phyloP scores from a whole-genome alignment of 1,284 basidiomycete genomes.

The Rhizopogon parksii region DNA sequence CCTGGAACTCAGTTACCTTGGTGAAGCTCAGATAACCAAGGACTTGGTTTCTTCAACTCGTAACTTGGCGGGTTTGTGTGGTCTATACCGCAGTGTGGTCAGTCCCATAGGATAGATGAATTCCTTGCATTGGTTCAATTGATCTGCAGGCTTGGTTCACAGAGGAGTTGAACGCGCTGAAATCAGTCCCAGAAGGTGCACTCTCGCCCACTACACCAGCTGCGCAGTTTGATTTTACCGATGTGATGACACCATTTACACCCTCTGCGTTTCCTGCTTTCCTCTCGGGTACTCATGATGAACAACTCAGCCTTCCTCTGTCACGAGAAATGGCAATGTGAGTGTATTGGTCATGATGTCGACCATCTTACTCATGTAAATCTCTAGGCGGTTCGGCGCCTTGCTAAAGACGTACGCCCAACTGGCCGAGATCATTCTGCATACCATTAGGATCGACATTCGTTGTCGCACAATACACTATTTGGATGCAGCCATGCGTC shows the following conservation, averaged over 20 bases:
- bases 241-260: conserved; percentile 44
- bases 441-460: conserved; percentile 86
- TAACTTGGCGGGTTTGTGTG: conserved; percentile 72
- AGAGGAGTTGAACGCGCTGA: conserved; percentile 58
- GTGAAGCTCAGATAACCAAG: conserved; percentile 44
- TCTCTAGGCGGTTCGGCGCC: conserved; percentile 77
- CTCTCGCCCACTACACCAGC: conserved; percentile 44
- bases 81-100: conserved; percentile 83
- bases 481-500: conserved; percentile 70
- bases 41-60: conserved; percentile 74
- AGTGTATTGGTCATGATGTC: conserved; percentile 26
- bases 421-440: conserved; percentile 79
- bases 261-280: conserved; percentile 36
- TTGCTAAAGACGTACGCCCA: conserved; percentile 87
- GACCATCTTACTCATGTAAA: not conserved
- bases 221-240: conserved; percentile 41
- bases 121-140: conserved; percentile 8
- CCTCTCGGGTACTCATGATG: conserved; percentile 23
- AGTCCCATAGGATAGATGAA: conserved; percentile 24
- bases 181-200: conserved; percentile 51
- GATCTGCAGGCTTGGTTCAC: conserved; percentile 76
- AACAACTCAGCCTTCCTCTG: conserved; percentile 65
- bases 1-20: conserved; percentile 64
- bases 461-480: conserved; percentile 82
- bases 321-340: conserved; percentile 84